phyloP scores from a whole-genome alignment of 2,329 filamentous ascomycete genomes.

The Phoma sp. region DNA sequence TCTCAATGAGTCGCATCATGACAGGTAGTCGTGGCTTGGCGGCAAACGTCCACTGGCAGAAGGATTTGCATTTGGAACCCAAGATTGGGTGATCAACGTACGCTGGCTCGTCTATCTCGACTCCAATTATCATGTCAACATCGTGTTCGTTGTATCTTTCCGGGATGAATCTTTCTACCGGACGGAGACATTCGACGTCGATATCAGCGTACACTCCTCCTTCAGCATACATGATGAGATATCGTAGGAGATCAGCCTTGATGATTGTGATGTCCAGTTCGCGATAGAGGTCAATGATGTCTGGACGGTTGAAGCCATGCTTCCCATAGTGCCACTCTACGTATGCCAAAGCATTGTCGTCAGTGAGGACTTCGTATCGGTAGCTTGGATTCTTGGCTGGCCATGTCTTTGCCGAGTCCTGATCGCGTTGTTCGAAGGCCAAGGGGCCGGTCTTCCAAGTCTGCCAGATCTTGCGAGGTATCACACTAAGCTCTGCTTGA shows the following conservation, averaged over 20 bases:
- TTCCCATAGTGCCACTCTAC: slow-evolving; percentile 72
- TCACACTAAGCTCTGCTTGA: slow-evolving; percentile 29
- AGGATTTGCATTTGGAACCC: slow-evolving; percentile 70
- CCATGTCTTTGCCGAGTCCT: slow-evolving; percentile 68
- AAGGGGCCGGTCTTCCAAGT: slow-evolving; percentile 75
- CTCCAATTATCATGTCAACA: slow-evolving; percentile 72
- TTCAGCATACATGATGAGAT: slow-evolving; percentile 71
- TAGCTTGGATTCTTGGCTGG: slow-evolving; percentile 68
- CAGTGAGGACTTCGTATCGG: slow-evolving; percentile 73
- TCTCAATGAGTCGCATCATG: slow-evolving; percentile 71
- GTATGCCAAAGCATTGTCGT: slow-evolving; percentile 70
- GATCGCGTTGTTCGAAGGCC: slow-evolving; percentile 68
- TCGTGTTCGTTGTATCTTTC: slow-evolving; percentile 67
- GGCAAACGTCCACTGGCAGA: slow-evolving; percentile 79
- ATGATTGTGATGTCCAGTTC: slow-evolving; percentile 63
- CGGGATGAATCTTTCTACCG: slow-evolving; percentile 65
- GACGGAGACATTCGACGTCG: slow-evolving; percentile 62
- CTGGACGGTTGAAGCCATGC: slow-evolving; percentile 68
- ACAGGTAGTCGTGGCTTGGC: slow-evolving; percentile 70
- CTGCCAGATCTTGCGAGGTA: slow-evolving; percentile 78
- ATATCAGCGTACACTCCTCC: slow-evolving; percentile 67
- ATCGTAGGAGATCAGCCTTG: slow-evolving; percentile 70
- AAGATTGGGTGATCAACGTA: slow-evolving; percentile 69
- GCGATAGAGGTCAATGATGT: slow-evolving; percentile 47
- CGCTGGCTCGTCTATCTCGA: slow-evolving; percentile 73